phyloP scores from a whole-genome alignment of 306 rosid species.

The Pterocarpus macrocarpus region DNA sequence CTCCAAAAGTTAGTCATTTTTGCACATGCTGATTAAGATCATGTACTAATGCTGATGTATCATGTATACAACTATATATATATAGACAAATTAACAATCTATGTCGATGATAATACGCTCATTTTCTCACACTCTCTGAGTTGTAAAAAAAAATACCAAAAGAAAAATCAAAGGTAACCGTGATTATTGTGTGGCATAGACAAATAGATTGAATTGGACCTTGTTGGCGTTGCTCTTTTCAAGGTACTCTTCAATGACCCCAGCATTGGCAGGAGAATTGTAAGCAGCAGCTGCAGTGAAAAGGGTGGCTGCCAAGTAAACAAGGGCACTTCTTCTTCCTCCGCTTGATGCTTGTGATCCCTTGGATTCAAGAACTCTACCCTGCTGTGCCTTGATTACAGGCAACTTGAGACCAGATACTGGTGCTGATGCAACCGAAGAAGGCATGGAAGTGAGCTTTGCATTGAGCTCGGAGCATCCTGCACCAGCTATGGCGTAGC shows the following conservation, averaged over 20 bases:
- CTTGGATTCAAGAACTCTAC: slow-evolving; percentile 37
- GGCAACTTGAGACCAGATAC: slow-evolving; percentile 55
- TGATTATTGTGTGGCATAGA: not conserved
- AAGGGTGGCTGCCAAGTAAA: slow-evolving; percentile 70
- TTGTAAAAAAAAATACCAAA: not conserved
- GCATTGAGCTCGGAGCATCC: slow-evolving; percentile 48
- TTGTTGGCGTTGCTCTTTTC: slow-evolving; percentile 93
- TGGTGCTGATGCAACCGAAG: slow-evolving; percentile 48
- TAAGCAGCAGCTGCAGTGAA: slow-evolving; percentile 59
- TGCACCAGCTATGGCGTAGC: slow-evolving; percentile 68
- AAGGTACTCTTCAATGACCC: slow-evolving; percentile 85
- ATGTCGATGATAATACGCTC: too few species aligned
- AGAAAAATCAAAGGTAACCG: too few species aligned
- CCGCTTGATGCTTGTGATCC: slow-evolving; percentile 48
- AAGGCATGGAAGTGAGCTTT: slow-evolving; percentile 57
- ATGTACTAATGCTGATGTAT: too few species aligned
- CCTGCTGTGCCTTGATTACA: slow-evolving; percentile 70
- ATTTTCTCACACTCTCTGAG: too few species aligned
- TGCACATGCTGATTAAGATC: too few species aligned
- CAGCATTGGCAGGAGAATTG: slow-evolving; percentile 69
- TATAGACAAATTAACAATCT: too few species aligned
- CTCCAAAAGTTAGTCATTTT: too few species aligned
- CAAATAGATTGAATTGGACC: slow-evolving; percentile 49
- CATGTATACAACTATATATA: too few species aligned
- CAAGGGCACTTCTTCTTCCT: slow-evolving; percentile 82